Percentiles rank a stretch among this genome's conserved stretches.
These are phyloP conservation scores for Coix lacrymajobi DNA, from an alignment of 176 grass and related monocot species.

Conservation along the genomic window DNA sequence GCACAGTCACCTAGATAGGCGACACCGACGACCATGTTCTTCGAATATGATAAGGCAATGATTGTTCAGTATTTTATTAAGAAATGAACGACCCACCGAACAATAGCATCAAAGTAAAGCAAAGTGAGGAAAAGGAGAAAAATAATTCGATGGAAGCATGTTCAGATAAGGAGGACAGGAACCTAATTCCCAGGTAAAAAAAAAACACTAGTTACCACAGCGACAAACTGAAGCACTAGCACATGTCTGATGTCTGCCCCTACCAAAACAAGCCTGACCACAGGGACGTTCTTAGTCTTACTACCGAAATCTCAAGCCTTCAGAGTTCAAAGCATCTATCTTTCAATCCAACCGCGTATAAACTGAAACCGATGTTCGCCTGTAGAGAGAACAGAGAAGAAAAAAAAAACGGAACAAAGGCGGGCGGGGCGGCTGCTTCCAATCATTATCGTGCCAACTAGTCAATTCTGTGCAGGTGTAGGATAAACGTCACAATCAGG, in stretches of 20 bases:
- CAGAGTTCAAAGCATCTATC: neutral
- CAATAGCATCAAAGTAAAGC: neutral
- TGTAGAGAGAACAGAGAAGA: neutral
- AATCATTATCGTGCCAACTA: neutral
- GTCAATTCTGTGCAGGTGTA: constrained; percentile 11
- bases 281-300: neutral
- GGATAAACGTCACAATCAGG: constrained; percentile 25
- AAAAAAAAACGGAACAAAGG: neutral
- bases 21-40: neutral
- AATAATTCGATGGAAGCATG: neutral
- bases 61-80: constrained; percentile 22
- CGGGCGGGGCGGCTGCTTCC: neutral
- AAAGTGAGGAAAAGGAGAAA: neutral
- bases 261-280: neutral
- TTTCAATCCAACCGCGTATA: constrained; percentile 5
- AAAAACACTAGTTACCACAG: neutral
- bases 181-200: neutral
- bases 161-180: neutral
- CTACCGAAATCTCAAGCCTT: neutral
- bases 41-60: constrained; percentile 8
- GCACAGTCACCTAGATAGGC: neutral
- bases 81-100: constrained; percentile 11
- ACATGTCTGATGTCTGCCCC: neutral
- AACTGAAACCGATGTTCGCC: neutral
- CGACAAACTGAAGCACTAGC: neutral